Conservation (phyloP, 2,329 filamentous ascomycete species). For the Remersonia thermophila region DNA sequence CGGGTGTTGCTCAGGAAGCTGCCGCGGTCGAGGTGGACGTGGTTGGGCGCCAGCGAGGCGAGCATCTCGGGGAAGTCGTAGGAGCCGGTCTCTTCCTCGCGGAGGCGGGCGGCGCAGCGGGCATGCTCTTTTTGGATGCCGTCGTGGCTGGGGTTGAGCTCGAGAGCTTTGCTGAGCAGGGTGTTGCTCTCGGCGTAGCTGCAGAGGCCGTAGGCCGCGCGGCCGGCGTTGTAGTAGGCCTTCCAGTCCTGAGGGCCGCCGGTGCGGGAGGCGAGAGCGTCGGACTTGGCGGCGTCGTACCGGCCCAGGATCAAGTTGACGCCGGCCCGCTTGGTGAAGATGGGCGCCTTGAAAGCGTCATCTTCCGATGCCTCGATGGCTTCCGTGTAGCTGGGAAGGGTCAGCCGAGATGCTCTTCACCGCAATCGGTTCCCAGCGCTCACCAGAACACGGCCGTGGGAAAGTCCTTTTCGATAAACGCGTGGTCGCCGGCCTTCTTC, state of each 20-base stretch:
- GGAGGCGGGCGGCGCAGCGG: constrained; percentile 16
- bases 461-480: constrained; percentile 22
- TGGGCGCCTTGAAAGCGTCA: constrained; percentile 10
- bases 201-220: constrained; percentile 24
- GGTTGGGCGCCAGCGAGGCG: constrained; percentile 9
- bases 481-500: constrained; percentile 17
- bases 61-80: constrained; percentile 22
- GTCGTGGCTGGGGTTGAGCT: constrained; percentile 11
- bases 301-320: constrained; percentile 23
- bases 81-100: constrained; percentile 19
- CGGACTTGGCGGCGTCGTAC: constrained; percentile 22
- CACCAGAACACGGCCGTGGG: constrained; percentile 24
- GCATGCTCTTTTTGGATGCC: constrained; percentile 16
- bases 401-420: background rate
- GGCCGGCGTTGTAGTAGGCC: constrained; percentile 23
- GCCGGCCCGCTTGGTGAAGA: constrained; percentile 22
- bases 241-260: constrained; percentile 21
- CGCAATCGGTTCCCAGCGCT: constrained; percentile 3
- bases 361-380: constrained; percentile 20
- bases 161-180: constrained; percentile 18
- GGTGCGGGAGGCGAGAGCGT: constrained; percentile 21
- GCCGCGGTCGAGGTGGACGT: constrained; percentile 22
- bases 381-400: constrained; percentile 22
- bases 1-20: constrained; percentile 24
- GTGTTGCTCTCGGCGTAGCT: constrained; percentile 18